Evolutionary conservation across 345 rosid genomes (phyloP).

Genomic region (Linum trigynum): DNA sequence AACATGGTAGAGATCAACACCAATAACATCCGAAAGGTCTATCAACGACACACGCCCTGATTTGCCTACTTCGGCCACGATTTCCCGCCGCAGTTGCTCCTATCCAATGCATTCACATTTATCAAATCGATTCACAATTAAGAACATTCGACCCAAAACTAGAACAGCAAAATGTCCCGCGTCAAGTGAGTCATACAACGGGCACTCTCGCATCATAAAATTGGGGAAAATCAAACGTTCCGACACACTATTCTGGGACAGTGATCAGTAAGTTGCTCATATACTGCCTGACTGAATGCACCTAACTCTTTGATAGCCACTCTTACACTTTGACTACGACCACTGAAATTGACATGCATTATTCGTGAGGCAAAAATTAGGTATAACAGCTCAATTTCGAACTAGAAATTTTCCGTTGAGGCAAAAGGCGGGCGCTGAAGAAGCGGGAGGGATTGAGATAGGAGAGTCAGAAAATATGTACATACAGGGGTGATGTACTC

Average conservation of each 20-base stretch:
- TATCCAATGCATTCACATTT: constrained; percentile 17
- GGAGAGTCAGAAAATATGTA: neutral
- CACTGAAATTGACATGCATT: neutral
- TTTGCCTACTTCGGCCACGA: constrained; percentile 45
- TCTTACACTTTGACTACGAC: neutral
- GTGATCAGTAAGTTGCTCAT: too few species aligned
- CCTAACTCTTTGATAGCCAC: neutral
- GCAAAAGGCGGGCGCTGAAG: neutral
- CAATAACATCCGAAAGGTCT: constrained; percentile 71
- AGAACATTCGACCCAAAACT: neutral
- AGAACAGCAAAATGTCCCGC: too few species aligned
- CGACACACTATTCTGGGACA: too few species aligned
- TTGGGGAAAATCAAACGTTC: too few species aligned
- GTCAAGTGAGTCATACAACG: neutral
- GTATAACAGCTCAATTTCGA: neutral
- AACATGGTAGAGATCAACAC: constrained; percentile 86
- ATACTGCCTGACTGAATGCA: too few species aligned
- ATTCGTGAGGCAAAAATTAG: too few species aligned
- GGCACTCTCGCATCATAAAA: neutral
- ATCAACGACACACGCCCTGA: constrained; percentile 78
- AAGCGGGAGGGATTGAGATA: neutral
- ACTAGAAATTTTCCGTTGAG: neutral
- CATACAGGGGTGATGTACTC: constrained; percentile 85
- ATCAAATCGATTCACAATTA: neutral
- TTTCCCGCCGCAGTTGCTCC: constrained; percentile 85